Conservation (phyloP, 176 grass and related monocot genomes). For the Avena insularis region DNA sequence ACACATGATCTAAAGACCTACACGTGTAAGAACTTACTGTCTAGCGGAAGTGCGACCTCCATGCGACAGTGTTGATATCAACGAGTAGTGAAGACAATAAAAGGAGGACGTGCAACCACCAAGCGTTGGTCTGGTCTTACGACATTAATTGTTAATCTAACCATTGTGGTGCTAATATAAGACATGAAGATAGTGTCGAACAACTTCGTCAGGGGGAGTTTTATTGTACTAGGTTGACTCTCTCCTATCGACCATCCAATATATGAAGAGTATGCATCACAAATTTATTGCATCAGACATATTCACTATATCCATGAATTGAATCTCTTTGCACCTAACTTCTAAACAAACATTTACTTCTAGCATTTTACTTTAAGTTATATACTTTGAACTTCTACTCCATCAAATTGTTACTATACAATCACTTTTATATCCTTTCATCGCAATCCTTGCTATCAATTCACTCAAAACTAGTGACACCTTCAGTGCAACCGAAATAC, state of each 20-base stretch:
- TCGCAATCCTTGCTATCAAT: no score
- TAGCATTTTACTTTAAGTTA: no score
- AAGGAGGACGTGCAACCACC: not conserved
- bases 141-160: not conserved
- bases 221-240: not conserved
- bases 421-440: no score
- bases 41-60: no score
- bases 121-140: not conserved
- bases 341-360: no score
- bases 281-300: not conserved
- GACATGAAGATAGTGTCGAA: not conserved
- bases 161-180: not conserved
- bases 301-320: not conserved
- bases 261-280: not conserved
- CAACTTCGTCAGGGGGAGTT: not conserved
- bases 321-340: no score
- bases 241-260: not conserved
- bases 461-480: no score
- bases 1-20: no score
- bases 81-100: not conserved
- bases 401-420: no score
- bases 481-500: no score
- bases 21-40: no score
- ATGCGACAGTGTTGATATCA: not conserved
- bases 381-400: no score